phyloP scores from a whole-genome alignment of 2,329 filamentous ascomycete genomes.

The Microdochium nivale region DNA sequence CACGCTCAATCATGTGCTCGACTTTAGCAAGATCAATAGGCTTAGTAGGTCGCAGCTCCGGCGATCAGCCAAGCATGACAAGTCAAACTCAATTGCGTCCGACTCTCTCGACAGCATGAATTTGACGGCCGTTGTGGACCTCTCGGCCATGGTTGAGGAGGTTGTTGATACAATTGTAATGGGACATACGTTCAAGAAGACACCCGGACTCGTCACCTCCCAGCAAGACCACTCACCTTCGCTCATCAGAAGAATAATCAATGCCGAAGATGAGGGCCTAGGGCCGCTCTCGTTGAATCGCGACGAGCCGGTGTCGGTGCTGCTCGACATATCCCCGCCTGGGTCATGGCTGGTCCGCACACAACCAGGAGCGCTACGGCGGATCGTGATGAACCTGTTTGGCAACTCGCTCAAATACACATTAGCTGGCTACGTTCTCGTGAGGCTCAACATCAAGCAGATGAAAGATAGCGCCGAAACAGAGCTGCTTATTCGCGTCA shows the following conservation, averaged over 20 bases:
- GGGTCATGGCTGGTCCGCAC: constrained; percentile 42
- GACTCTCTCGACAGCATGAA: constrained; percentile 21
- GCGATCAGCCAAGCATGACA: constrained; percentile 2
- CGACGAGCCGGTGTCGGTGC: constrained; percentile 30
- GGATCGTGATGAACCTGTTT: constrained; percentile 55
- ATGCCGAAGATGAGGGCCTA: no score
- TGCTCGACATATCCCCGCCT: constrained; percentile 38
- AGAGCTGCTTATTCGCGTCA: constrained; percentile 34
- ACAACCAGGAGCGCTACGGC: constrained; percentile 40
- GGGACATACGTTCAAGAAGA: constrained; percentile 26
- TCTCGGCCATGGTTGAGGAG: constrained; percentile 25
- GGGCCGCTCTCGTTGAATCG: not conserved
- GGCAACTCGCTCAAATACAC: constrained; percentile 58
- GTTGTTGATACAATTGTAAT: constrained; percentile 30
- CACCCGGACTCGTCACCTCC: constrained; percentile 7
- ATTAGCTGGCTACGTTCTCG: constrained; percentile 37
- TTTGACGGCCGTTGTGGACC: constrained; percentile 20
- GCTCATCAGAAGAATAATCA: not conserved
- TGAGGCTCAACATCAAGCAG: constrained; percentile 22
- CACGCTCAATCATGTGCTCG: constrained; percentile 39
- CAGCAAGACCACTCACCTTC: constrained; percentile 1
- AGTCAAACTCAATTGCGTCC: not conserved
- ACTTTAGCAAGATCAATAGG: constrained; percentile 31
- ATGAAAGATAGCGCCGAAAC: constrained; percentile 10
- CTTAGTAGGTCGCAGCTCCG: constrained; percentile 17